Evolutionary conservation across 305 asterid genomes (phyloP), one percentile per base, ranked within the genome.

Genomic region (Plantago coronopus): DNA sequence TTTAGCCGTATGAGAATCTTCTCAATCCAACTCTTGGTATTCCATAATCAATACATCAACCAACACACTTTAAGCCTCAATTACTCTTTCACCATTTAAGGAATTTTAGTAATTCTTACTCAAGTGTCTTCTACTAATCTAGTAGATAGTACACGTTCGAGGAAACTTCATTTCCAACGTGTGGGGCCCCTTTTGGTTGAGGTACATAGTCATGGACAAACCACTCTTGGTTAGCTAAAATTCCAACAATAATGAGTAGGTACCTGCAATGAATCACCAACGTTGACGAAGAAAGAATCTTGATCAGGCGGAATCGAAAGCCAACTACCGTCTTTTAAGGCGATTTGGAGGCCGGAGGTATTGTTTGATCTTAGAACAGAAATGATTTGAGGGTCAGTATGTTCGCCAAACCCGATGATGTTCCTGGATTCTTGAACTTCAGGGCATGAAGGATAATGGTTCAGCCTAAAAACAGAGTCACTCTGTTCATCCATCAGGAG

Each of bases 191-290:
- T n/a, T n/a, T n/a, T n/a, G n/a, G n/a, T n/a, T n/a, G n/a, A n/a
- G n/a, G n/a, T n/a, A n/a, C n/a, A n/a, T n/a, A n/a, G n/a, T n/a
- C n/a, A n/a, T n/a, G n/a, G n/a, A n/a, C n/a, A n/a, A n/a, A n/a
- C n/a, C n/a, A n/a, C n/a, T n/a, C n/a, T n/a, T n/a, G n/a, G n/a
- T n/a, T n/a, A n/a, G n/a, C n/a, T n/a, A n/a, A n/a, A n/a, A n/a
- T n/a, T n/a, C n/a, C 42, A 15, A 14, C 50, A 59, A 59, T n/a
- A 70, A 66, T 27, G 66, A 60, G 61, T 65, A 14, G 61, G 69
- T 75, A 88, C 96, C 95, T 88, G 95, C 72, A 88, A 72, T 2
- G 89, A 83, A 73, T 88, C 96, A 12, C 96, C 96, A 69, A 88
- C 91, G 59, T 83, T 88, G 55, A 88, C 63, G 72, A 88, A 88